These are phyloP conservation scores for Dactylellina drechsleri DNA, from an alignment of 2,329 filamentous ascomycete genomes.

Conservation along the genomic window DNA sequence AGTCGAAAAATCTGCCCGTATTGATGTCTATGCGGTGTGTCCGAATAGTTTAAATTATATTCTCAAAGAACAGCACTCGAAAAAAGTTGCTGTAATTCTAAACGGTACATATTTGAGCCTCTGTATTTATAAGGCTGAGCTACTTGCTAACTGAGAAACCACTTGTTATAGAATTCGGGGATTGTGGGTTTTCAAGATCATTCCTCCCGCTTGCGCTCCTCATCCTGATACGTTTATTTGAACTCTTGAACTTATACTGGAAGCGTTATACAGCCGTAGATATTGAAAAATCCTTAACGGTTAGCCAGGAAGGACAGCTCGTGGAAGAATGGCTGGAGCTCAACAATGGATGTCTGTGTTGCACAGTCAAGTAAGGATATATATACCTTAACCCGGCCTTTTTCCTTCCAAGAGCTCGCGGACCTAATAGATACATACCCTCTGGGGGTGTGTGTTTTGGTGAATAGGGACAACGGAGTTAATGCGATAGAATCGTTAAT, in stretches of 20 bases:
- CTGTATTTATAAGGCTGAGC: neutral
- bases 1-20: neutral
- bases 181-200: constrained; percentile 68
- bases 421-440: constrained; percentile 18
- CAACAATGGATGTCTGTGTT: constrained; percentile 94
- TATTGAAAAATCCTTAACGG: constrained; percentile 93
- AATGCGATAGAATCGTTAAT: constrained; percentile 95
- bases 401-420: neutral
- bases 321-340: constrained; percentile 96
- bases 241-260: constrained; percentile 39
- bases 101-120: constrained; percentile 71
- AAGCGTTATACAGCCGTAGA: constrained; percentile 74
- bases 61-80: constrained; percentile 90
- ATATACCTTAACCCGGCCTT: neutral
- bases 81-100: constrained; percentile 97
- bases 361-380: constrained; percentile 81
- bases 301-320: constrained; percentile 82
- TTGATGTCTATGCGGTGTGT: neutral
- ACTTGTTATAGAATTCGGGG: constrained; percentile 74
- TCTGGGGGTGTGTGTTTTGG: no score
- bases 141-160: neutral
- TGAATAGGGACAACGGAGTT: constrained; percentile 81
- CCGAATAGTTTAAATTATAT: constrained; percentile 80
- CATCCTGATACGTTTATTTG: constrained; percentile 19
- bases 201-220: constrained; percentile 31